Conservation (phyloP, 345 rosid genomes). For the Odontarrhena argentea region DNA sequence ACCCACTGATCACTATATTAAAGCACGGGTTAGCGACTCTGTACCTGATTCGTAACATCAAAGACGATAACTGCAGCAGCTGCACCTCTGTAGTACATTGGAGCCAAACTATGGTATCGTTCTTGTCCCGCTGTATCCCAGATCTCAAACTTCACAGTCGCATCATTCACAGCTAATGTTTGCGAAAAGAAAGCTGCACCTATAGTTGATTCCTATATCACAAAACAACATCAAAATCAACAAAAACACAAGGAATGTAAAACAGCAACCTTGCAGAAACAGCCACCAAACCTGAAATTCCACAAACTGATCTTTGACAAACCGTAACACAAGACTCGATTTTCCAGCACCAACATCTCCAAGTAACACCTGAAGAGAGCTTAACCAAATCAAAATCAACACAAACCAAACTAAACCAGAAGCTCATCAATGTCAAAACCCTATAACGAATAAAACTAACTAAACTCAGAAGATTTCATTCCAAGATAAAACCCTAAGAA, state of each 20-base stretch:
- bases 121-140: conserved; percentile 99
- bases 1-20: neutral
- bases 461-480: neutral
- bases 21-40: neutral
- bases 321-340: conserved; percentile 89
- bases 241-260: conserved; percentile 11
- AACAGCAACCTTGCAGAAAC: neutral
- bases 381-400: conserved; percentile 26
- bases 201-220: conserved; percentile 86
- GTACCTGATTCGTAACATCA: conserved; percentile 83
- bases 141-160: conserved; percentile 93
- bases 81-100: conserved; percentile 98
- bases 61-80: conserved; percentile 92
- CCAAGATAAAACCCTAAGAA: conserved; percentile 4
- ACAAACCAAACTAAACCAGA: neutral
- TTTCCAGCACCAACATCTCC: conserved; percentile 98
- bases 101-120: conserved; percentile 96
- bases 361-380: conserved; percentile 73
- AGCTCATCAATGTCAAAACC: conserved; percentile 12
- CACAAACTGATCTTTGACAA: conserved; percentile 88
- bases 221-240: conserved; percentile 23
- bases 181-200: conserved; percentile 98
- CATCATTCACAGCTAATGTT: conserved; percentile 90
- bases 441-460: neutral
- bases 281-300: conserved; percentile 70